Evolutionary conservation across 169 alveolate genomes (phyloP).

Genomic region (Babesia ovata): DNA sequence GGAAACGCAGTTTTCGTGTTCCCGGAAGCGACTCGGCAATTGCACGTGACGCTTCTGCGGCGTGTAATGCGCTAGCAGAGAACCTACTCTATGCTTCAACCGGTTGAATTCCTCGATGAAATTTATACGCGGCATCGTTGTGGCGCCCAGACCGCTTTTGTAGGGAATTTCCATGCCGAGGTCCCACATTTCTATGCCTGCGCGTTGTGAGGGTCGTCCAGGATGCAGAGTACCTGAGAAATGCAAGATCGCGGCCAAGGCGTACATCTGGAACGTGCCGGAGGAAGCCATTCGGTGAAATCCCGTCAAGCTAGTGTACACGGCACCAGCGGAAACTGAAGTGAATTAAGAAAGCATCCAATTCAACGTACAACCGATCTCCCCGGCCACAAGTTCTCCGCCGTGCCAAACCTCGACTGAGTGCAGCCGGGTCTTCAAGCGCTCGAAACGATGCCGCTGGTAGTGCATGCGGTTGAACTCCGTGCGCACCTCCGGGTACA

Average conservation of each 20-base stretch:
- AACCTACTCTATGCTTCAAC: slow-evolving; percentile 31
- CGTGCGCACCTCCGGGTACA: slow-evolving; percentile 70
- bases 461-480: slow-evolving; percentile 69
- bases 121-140: slow-evolving; percentile 46
- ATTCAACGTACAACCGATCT: slow-evolving; percentile 66
- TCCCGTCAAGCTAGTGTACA: slow-evolving; percentile 76
- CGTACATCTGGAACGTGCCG: slow-evolving; percentile 74
- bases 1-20: slow-evolving; percentile 15
- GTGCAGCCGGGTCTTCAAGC: slow-evolving; percentile 32
- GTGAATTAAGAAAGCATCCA: background rate
- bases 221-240: slow-evolving; percentile 29
- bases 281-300: slow-evolving; percentile 69
- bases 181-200: slow-evolving; percentile 74
- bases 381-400: slow-evolving; percentile 72
- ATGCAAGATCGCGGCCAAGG: slow-evolving; percentile 71
- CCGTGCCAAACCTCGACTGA: slow-evolving; percentile 77
- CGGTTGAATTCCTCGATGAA: slow-evolving; percentile 53
- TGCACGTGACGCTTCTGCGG: slow-evolving; percentile 29
- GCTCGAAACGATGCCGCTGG: slow-evolving; percentile 37
- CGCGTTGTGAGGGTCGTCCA: background rate
- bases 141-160: slow-evolving; percentile 71
- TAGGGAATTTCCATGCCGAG: slow-evolving; percentile 76
- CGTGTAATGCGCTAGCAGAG: background rate
- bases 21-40: slow-evolving; percentile 43
- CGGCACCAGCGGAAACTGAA: slow-evolving; percentile 67